Evolutionary conservation across 2,329 filamentous ascomycete species (phyloP), one percentile per base, ranked within the genome.

Genomic region (Juglanconis sp.): DNA sequence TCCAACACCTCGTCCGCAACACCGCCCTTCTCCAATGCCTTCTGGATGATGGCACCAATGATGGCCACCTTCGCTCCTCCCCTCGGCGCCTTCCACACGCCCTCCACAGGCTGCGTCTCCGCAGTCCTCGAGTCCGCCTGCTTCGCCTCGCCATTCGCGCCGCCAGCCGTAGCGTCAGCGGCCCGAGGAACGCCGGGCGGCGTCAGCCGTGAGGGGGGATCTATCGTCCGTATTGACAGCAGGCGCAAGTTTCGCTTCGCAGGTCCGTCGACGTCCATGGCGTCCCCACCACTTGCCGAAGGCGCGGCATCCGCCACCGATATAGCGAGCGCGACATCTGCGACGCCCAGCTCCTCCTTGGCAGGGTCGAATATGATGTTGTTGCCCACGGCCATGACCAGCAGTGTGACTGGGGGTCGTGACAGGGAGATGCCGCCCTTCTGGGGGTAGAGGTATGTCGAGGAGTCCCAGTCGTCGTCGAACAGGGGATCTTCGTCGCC

Each of bases 401-500:
- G 87, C 24, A 99, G 83, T 3, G 94, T 97, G 59, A 99, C 85
- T 0, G 95, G 92, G 4, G 95, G 95, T 53, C 88, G 84, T 10
- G 78, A 71, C 0, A 71, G 66, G 30, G 68, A 64, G 4, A 66
- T 68, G 56, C 60, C 68, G 38, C 67, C 69, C 13, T 74, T 71
- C 61, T 81, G 82, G 1, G 87, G 83, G 76, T 96, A 99, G 35
- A 99, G 79, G 60, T 87, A 87, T 17, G 86, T 82, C 1, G 92
- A 87, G 15, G 89, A 90, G 65, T 90, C 91, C 95, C 95, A 99
- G 77, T 99, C 95, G 76, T 99, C 95, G 77, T 97, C 90, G 76
- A 99, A 99, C 71, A 97, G 87, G 11, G 95, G 95, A 68, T 99
- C 95, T 77, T 99, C 95, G 76, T 98, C 94, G 60, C 86, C 85